Evolutionary conservation across 163 green algal species (phyloP), one percentile per base, ranked within the genome.

Genomic region (Scenedesmus sp.): DNA sequence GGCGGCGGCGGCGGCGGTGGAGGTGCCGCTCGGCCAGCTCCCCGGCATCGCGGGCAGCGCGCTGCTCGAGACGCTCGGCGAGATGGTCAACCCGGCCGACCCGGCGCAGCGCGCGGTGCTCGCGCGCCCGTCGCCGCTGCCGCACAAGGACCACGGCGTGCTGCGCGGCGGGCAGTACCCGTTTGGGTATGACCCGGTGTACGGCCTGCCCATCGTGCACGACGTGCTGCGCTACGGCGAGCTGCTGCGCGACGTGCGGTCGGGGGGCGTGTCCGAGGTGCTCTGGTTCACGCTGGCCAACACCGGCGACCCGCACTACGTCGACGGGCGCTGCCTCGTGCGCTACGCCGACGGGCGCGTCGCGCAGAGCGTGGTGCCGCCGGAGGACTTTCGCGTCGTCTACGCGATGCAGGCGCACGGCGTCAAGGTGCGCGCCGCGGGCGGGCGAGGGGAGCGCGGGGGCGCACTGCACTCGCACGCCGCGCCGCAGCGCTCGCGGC

Each of bases 391-490:
- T 15, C 31, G 63, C 56, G 18, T 92, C 85, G 60, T 71, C 0
- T 92, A 87, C 50, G 89, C 91, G 4, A 91, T 94, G 89, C 81
- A 91, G 66, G 89, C 85, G 11, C 90, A 97, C 71, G 84, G 83
- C 34, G 92, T 95, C 36, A 85, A 82, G 47, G 88, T 82, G 9
- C 7, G 22, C 39, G 6, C 7, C 10, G 69, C 58, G 48, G 72
- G 79, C 24, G 33, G 29, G 57, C 29, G 26, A 2, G 29, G 31
- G 31, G n/a, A n/a, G n/a, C n/a, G n/a, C n/a, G n/a, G n/a, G n/a
- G n/a, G n/a, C n/a, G n/a, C n/a, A n/a, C n/a, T n/a, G n/a, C 57
- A 4, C 26, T 64, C 10, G 24, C 2, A 36, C 28, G 13, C 10
- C 20, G 29, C 14, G 5, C 58, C 29, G 54, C 54, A 63, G 54